These are phyloP conservation scores for Babjeviella inositovora DNA, from an alignment of 805 yeast species.

Conservation along the genomic window DNA sequence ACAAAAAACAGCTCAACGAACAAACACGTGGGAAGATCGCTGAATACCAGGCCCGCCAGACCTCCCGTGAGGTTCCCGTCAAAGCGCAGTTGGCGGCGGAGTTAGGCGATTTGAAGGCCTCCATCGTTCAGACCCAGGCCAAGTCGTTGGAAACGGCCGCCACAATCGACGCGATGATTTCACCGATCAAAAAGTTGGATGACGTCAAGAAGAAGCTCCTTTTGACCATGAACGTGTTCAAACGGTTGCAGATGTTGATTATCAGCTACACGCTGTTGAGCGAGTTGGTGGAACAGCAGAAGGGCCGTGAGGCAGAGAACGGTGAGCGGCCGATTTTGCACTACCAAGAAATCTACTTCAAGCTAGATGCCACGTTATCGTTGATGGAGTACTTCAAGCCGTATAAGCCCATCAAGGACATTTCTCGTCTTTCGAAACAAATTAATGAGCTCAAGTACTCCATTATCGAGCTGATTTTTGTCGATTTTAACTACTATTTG, in stretches of 20 bases:
- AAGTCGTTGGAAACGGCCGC: slow-evolving; percentile 39
- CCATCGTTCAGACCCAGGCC: slow-evolving; percentile 27
- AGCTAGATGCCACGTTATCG: slow-evolving; percentile 59
- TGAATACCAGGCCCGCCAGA: slow-evolving; percentile 12
- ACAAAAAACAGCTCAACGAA: slow-evolving; percentile 29
- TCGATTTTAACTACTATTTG: slow-evolving; percentile 41
- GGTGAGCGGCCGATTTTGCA: too few species aligned
- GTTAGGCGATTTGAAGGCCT: slow-evolving; percentile 19
- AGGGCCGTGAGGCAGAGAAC: slow-evolving; percentile 14
- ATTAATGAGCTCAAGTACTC: slow-evolving; percentile 43
- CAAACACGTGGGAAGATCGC: slow-evolving; percentile 22
- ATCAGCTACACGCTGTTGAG: slow-evolving; percentile 54
- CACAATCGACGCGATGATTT: slow-evolving; percentile 55
- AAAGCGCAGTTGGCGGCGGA: slow-evolving; percentile 11
- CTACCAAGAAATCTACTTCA: slow-evolving; percentile 37
- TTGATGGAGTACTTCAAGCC: slow-evolving; percentile 59
- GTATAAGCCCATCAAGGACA: slow-evolving; percentile 71
- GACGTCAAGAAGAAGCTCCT: slow-evolving; percentile 74
- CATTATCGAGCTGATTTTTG: slow-evolving; percentile 52
- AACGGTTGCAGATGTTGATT: slow-evolving; percentile 74
- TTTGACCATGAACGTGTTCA: slow-evolving; percentile 69
- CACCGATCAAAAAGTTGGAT: slow-evolving; percentile 65
- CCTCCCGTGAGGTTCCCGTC: slow-evolving; percentile 5
- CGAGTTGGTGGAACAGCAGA: slow-evolving; percentile 22
- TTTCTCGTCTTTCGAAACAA: slow-evolving; percentile 45